Evolutionary conservation across 148 eudicot species (phyloP), one percentile per base, ranked within the genome.

Genomic region (Fagopyrum homotropicum): DNA sequence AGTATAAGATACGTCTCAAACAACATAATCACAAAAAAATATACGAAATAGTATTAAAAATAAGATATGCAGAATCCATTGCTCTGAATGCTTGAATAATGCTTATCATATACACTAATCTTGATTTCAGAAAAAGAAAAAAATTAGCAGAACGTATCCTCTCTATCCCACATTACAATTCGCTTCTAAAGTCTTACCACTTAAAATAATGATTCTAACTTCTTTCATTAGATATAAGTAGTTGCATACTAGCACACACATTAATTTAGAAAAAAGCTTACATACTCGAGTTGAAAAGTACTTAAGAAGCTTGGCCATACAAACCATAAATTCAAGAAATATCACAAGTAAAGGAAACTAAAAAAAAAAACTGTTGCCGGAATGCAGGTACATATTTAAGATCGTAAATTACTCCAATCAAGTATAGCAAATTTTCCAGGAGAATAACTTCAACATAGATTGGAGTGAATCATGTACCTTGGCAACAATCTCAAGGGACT

Each of bases 401-500:
- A 61, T 10, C 69, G 2, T 35, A 61, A 10, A 1, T 63, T 2
- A 63, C 19, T 63, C 44, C 57, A 52, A 52, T 52, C 57, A 14
- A 17, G 57, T 17, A 52, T 52, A 52, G n/a, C 55, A 15, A 12
- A 15, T 1, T 52, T 52, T 17, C 6, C 30, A 57, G 30, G 30
- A 57, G 7, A 19, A 22, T 7, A 6, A 19, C 30, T 19, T 57
- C 29, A n/a, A 57, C 63, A 22, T 26, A 57, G n/a, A 17, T 22
- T 57, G 17, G 9, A 35, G 45, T 16, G 22, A 68, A 68, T 12
- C 72, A 30, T 14, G 17, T 83, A 86, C 88, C 88, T 81, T 86
- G 30, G 78, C 57, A 73, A 83, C 64, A 35, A 79, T 78, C 76
- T 86, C 83, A 69, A 79, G 75, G 64, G 88, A 83, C 72, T 83